These are phyloP conservation scores for Agastache rugosa DNA, from an alignment of 257 asterid species.

Conservation along the genomic window DNA sequence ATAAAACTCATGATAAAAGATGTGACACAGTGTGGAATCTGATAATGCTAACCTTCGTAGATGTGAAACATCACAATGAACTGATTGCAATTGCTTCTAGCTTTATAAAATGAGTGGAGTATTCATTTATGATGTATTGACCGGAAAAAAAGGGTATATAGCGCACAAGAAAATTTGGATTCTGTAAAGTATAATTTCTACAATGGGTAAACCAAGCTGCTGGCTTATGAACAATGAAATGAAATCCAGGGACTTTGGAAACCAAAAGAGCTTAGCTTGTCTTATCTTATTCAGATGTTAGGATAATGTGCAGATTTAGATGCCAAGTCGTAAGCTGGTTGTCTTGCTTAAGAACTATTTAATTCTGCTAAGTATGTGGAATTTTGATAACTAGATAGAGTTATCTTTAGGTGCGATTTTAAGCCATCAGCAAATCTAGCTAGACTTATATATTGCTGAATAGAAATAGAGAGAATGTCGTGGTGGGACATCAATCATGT, in stretches of 20 bases:
- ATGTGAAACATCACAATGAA: background rate
- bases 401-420: background rate
- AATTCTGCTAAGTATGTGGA: background rate
- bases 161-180: background rate
- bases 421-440: background rate
- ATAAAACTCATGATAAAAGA: background rate
- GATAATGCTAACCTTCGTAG: background rate
- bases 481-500: background rate
- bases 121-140: background rate
- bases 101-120: background rate
- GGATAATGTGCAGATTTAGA: background rate
- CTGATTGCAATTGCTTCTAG: slow-evolving; percentile 13
- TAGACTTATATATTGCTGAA: background rate
- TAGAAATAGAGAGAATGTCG: slow-evolving; percentile 7
- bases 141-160: background rate
- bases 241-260: background rate
- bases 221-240: background rate
- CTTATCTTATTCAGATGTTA: background rate
- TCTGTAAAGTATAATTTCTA: background rate
- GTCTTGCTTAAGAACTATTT: background rate
- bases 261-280: background rate
- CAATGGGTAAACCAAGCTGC: background rate
- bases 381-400: background rate
- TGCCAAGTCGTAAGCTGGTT: slow-evolving; percentile 5
- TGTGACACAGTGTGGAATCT: background rate